Conservation (phyloP, 1,139 yeast genomes). For the Scheffersomyces segobiensis region DNA sequence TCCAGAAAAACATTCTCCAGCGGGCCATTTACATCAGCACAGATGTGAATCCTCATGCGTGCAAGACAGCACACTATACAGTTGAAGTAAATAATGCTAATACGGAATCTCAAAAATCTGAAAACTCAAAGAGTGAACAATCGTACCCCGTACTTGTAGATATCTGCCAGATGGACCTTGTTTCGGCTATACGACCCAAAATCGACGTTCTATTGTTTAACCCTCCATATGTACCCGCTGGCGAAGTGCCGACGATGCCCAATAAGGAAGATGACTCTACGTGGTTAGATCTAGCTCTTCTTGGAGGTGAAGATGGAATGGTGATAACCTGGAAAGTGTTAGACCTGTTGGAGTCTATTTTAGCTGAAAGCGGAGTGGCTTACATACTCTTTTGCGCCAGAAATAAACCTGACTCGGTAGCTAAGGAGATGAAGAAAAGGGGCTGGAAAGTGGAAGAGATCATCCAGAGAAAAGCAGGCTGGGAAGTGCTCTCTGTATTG, state of each 20-base stretch:
- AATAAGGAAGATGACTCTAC: conserved; percentile 39
- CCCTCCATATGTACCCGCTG: conserved; percentile 96
- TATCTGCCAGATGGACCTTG: conserved; percentile 58
- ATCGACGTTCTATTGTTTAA: conserved; percentile 81
- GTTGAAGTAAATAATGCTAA: conserved; percentile 44
- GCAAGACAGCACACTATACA: conserved; percentile 55
- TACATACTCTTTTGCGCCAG: conserved; percentile 85
- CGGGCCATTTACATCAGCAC: conserved; percentile 60
- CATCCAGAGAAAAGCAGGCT: conserved; percentile 79
- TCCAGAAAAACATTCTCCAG: conserved; percentile 54
- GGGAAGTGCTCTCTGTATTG: conserved; percentile 88
- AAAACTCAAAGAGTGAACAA: background rate
- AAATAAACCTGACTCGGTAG: conserved; percentile 70
- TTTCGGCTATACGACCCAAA: conserved; percentile 45
- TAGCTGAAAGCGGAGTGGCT: conserved; percentile 67
- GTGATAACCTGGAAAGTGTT: conserved; percentile 69
- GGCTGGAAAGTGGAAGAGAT: conserved; percentile 61
- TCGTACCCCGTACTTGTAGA: conserved; percentile 41
- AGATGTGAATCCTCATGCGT: conserved; percentile 80
- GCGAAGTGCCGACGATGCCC: conserved; percentile 60
- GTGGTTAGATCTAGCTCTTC: conserved; percentile 87
- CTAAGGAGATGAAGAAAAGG: conserved; percentile 39
- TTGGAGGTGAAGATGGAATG: conserved; percentile 93
- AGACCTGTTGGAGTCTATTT: conserved; percentile 44
- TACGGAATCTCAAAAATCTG: conserved; percentile 2